Evolutionary conservation across 345 rosid genomes (phyloP).

Genomic region (Leavenworthia alabamica): DNA sequence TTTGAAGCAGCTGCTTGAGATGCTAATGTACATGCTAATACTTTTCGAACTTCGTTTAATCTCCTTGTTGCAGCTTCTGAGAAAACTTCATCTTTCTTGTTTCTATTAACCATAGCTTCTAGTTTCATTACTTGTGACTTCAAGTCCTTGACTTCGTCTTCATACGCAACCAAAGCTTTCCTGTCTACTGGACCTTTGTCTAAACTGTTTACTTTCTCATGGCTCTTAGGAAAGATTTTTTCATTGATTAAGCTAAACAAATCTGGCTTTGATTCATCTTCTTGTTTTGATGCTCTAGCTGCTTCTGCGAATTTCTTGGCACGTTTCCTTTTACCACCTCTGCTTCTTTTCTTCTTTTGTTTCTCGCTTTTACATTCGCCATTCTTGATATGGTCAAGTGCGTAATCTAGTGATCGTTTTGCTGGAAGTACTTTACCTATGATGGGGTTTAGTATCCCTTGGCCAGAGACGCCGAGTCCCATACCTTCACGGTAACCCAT

Average conservation of each 20-base stretch:
- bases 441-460: slow-evolving; percentile 80
- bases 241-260: slow-evolving; percentile 71
- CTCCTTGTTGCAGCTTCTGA: slow-evolving; percentile 72
- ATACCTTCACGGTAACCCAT: slow-evolving; percentile 95
- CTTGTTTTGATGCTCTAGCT: slow-evolving; percentile 52
- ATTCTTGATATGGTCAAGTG: slow-evolving; percentile 41
- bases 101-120: slow-evolving; percentile 74
- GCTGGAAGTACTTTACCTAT: slow-evolving; percentile 75
- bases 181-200: slow-evolving; percentile 53
- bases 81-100: slow-evolving; percentile 68
- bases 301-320: slow-evolving; percentile 76
- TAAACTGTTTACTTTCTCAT: slow-evolving; percentile 31
- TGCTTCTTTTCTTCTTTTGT: slow-evolving; percentile 50
- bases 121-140: slow-evolving; percentile 50
- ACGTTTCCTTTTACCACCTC: slow-evolving; percentile 91
- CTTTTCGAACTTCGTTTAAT: slow-evolving; percentile 53
- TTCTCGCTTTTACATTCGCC: slow-evolving; percentile 40
- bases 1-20: slow-evolving; percentile 66
- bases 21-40: slow-evolving; percentile 61
- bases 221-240: slow-evolving; percentile 41
- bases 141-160: slow-evolving; percentile 67
- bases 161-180: slow-evolving; percentile 57
- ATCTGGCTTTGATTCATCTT: slow-evolving; percentile 58
- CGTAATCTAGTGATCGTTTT: slow-evolving; percentile 78
- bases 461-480: slow-evolving; percentile 86